These are phyloP conservation scores for Hanseniaspora taiwanica DNA, from an alignment of 805 yeast species.

Conservation along the genomic window DNA sequence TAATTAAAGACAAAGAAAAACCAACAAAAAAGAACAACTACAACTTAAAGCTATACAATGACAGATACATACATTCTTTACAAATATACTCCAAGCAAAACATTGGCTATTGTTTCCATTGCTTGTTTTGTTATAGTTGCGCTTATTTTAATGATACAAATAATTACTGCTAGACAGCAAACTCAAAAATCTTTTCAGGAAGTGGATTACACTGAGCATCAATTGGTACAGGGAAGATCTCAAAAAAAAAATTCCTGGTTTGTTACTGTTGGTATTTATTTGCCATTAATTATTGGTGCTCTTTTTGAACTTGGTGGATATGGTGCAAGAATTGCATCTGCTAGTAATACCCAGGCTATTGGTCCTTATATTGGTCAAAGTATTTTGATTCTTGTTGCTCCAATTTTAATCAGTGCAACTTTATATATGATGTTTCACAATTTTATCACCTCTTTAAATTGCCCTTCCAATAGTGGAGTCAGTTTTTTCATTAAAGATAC, in stretches of 20 bases:
- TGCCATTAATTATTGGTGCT: conserved; percentile 17
- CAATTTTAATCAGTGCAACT: conserved; percentile 21
- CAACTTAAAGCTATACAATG: too few relatives aligned
- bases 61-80: too few relatives aligned
- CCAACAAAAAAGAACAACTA: too few relatives aligned
- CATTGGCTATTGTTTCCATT: too few relatives aligned
- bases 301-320: conserved; percentile 18
- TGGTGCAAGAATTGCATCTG: conserved; percentile 13
- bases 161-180: too few relatives aligned
- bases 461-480: conserved; percentile 9
- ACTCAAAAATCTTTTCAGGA: too few relatives aligned
- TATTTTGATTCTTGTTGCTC: conserved; percentile 19
- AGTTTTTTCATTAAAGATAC: conserved; percentile 8
- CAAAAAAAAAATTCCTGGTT: background rate
- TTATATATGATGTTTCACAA: conserved; percentile 23
- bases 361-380: conserved; percentile 17
- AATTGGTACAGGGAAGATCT: too few relatives aligned
- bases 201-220: too few relatives aligned
- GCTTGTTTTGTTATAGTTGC: too few relatives aligned
- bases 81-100: too few relatives aligned
- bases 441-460: conserved; percentile 7
- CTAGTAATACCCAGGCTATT: conserved; percentile 4
- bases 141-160: too few relatives aligned
- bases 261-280: background rate
- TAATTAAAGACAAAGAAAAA: too few relatives aligned